phyloP scores from a whole-genome alignment of 2,329 filamentous ascomycete species.

The Aspergillus puulaauensis region DNA sequence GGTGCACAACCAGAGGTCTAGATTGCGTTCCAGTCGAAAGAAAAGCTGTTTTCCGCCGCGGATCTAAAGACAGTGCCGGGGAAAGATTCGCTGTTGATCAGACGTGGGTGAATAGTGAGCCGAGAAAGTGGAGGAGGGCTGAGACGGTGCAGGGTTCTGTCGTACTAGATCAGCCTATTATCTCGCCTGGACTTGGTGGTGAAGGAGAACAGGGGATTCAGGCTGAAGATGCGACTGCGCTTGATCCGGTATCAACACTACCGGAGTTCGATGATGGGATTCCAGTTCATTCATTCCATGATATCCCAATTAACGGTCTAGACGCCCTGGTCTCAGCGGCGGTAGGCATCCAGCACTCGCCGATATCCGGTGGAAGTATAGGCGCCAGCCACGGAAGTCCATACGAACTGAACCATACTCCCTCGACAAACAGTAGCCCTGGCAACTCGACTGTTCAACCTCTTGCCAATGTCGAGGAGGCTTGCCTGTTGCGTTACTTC shows the following conservation, averaged over 20 bases:
- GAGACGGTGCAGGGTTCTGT: neutral
- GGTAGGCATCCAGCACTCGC: neutral
- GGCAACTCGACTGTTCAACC: neutral
- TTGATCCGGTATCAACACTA: neutral
- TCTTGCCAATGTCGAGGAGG: neutral
- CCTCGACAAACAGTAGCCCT: neutral
- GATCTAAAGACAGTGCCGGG: neutral
- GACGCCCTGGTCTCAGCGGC: neutral
- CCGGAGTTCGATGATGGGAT: rapidly evolving
- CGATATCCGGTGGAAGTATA: neutral
- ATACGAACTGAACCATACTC: neutral
- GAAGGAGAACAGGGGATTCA: too few species aligned
- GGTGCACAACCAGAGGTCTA: neutral
- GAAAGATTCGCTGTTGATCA: slow-evolving; percentile 5
- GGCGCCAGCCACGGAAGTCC: neutral
- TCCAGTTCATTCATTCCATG: neutral
- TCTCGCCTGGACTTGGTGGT: neutral
- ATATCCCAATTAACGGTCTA: neutral
- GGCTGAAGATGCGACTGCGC: neutral
- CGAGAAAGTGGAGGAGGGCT: slow-evolving; percentile 13
- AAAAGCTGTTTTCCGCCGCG: neutral
- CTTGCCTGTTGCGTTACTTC: slow-evolving; percentile 4
- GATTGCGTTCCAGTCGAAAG: neutral
- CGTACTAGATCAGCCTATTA: rapidly evolving
- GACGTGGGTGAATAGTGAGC: slow-evolving; percentile 24